Evolutionary conservation across 2,329 filamentous ascomycete genomes (phyloP), one percentile per base, ranked within the genome.

Genomic region (Teratosphaeria zuluensis): DNA sequence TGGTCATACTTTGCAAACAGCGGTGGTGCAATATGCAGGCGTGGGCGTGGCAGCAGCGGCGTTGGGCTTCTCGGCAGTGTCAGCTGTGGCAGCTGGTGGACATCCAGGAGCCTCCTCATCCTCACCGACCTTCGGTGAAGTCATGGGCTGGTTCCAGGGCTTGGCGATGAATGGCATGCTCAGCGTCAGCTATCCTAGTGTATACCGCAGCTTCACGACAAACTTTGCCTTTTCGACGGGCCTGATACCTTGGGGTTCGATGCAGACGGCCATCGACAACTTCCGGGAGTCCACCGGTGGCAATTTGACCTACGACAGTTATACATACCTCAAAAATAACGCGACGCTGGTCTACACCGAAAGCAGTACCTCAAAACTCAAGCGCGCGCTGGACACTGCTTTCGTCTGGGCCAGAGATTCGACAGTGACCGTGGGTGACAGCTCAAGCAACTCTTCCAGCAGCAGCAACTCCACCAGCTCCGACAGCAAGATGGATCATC

Each of bases 131-230:
- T 96, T 97, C 71, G 81, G 81, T 52, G 90, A 96, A 69, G 85
- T 95, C 54, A 82, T 96, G 65, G 85, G 87, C 62, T 95, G 89
- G 84, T 96, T 97, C 74, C 92, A 97, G 75, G 87, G 88, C 55
- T 88, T 97, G 80, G 91, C 94, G 31, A 88, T 94, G 78, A 96
- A 94, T 74, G 92, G 94, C 64, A 97, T 97, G 94, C 81, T 96
- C 72, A 95, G 89, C 60, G 92, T 95, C 67, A 84, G 86, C 67
- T 91, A 96, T 65, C 94, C 94, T 3, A 79, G 84, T 38, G 85
- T 97, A 42, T 97, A 97, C 77, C 84, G 86, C 65, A 92, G 86
- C 72, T 99, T 96, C 75, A 79, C 88, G 62, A 89, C 89, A 76
- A 97, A 97, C 76, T 97, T 99, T 73, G 92, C 81, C 53, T 97